Evolutionary conservation across 148 eudicot species (phyloP), one percentile per base, ranked within the genome.

Genomic region (Chenopodium album): DNA sequence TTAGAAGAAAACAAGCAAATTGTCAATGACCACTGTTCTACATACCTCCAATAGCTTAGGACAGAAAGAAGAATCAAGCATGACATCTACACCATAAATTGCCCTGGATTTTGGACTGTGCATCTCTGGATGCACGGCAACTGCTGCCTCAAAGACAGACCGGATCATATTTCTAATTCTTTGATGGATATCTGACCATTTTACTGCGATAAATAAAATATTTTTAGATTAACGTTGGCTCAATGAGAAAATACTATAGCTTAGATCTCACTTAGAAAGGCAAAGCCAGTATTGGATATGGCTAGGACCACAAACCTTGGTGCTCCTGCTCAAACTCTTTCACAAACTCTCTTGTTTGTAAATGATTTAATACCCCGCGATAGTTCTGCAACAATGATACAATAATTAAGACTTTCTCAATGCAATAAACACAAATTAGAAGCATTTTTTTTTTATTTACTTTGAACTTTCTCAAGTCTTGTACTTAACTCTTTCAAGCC

Each of bases 81-180:
- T 96, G 81, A 96, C 97, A 88, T 96, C 99, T 29, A 96, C 83
- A 16, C 99, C 99, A 87, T 96, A 96, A 80, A 94, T 92, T 56
- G 99, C 99, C 86, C 99, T 85, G 65, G 99, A 90, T 69, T 83
- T 90, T 71, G 93, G 85, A 82, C 76, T 86, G 41, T 94, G 98
- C 98, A 92, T 96, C 89, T 92, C 92, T 41, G 98, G 99, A 85
- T 94, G 97, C 75, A 92, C 92, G 11, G 80, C 84, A 28, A 88
- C 89, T 60, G 98, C 99, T 12, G 98, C 88, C 88, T 94, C 98
- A 73, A 96, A 96, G 69, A 92, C 94, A 73, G 93, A 90, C 47
- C 91, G 88, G 77, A 96, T 90, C 99, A 96, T 96, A n/a, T 76
- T 75, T 83, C 75, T 90, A 41, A 90, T 82, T 77, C 89, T 85